Conservation (phyloP, 2,329 filamentous ascomycete species). For the Penicillium sumatraense region DNA sequence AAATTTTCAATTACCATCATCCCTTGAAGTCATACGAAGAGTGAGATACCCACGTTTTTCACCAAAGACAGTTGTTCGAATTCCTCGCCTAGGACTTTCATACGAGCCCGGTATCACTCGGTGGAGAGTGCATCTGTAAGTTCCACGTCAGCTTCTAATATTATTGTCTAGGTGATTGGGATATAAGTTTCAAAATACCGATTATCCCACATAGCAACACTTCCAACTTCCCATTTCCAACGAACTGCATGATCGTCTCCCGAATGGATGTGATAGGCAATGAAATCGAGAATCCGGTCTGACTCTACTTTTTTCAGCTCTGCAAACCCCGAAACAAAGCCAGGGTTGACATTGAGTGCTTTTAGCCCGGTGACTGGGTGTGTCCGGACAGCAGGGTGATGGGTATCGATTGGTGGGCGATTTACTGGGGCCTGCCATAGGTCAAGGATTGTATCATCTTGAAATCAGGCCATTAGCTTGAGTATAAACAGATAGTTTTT, state of each 20-base stretch:
- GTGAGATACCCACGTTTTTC: constrained; percentile 9
- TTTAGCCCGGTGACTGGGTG: constrained; percentile 56
- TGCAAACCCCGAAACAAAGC: constrained; percentile 54
- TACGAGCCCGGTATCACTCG: constrained; percentile 16
- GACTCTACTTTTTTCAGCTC: constrained; percentile 57
- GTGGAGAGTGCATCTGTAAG: constrained; percentile 11
- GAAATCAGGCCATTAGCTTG: no score
- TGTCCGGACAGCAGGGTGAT: constrained; percentile 55
- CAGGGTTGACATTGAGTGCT: constrained; percentile 52
- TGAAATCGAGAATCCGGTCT: constrained; percentile 54
- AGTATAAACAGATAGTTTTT: neutral
- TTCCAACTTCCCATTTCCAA: constrained; percentile 57
- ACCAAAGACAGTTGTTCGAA: constrained; percentile 16
- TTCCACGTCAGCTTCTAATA: neutral
- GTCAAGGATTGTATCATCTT: constrained; percentile 53
- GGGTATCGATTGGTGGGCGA: constrained; percentile 52
- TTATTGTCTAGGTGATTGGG: neutral
- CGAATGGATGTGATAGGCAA: constrained; percentile 53
- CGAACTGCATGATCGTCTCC: constrained; percentile 57
- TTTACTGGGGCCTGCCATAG: constrained; percentile 49
- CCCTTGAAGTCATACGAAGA: neutral
- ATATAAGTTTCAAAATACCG: constrained; percentile 25
- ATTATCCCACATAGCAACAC: constrained; percentile 59
- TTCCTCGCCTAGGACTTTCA: constrained; percentile 6
- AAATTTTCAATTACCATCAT: neutral